Evolutionary conservation across 2,329 filamentous ascomycete genomes (phyloP), one percentile per base, ranked within the genome.

Genomic region (Saccharata proteae): DNA sequence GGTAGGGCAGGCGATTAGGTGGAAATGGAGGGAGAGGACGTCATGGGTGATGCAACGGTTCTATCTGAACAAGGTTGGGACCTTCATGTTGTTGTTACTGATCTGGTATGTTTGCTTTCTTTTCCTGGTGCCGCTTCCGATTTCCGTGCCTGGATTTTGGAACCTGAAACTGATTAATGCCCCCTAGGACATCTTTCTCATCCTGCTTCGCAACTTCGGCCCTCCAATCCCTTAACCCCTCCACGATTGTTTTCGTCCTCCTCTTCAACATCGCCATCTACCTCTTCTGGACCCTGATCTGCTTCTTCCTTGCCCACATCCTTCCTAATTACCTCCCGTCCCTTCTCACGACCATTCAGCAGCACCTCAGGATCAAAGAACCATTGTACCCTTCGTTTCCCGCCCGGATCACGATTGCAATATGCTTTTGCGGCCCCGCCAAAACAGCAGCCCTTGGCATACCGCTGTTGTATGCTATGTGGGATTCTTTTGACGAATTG

Each of bases 221-320:
- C 2, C 24, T 35, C 8, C 33, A 35, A 18, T 16, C 23, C 2
- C 33, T 35, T 19, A 30, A 27, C 6, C 30, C 28, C 1, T 16
- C 22, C 10, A 35, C 33, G 4, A n/a, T 35, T 9, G 11, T 35
- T 23, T 14, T 35, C 13, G 15, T 35, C 6, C 23, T 35, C 18
- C 31, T 35, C 33, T 30, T 35, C 28, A 35, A 35, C 28, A 24
- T 35, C 14, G 33, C 20, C 16, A 28, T 31, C 18, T 35, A 35
- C 33, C 23, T 35, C 15, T 31, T 31, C 29, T 35, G 33, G 33
- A 35, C 33, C 8, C 12, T 31, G 18, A 21, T 35, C 24, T 35
- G 33, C 17, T 31, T 35, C 14, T 7, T 9, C n/a, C 16, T 14
- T 12, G 28, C 33, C 5, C 33, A 24, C 3, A 5, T 35, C 10